A percentile compares a stretch with the other conserved stretches of the same genome.
Conservation (phyloP, 352 stramenopile genomes). For the Peronospora belbahrii region DNA sequence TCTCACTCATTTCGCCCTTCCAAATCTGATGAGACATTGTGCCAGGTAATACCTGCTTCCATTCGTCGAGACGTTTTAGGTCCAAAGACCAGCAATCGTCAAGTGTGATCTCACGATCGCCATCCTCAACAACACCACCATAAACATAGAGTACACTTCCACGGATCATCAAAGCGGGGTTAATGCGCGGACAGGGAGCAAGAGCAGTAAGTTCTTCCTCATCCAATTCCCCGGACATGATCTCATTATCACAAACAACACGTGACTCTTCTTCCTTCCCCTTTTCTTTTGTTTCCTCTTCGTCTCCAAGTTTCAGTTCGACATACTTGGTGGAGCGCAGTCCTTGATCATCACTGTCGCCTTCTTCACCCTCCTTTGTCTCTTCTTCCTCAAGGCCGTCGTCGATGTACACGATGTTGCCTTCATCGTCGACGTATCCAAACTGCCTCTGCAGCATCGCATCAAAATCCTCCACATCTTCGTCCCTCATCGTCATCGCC, state of each 20-base stretch:
- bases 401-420: slow-evolving; percentile 93
- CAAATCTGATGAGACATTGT: slow-evolving; percentile 92
- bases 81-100: slow-evolving; percentile 94
- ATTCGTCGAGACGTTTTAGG: slow-evolving; percentile 90
- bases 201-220: slow-evolving; percentile 22
- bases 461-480: slow-evolving; percentile 79
- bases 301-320: slow-evolving; percentile 19
- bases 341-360: slow-evolving; percentile 6
- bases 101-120: slow-evolving; percentile 92
- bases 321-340: slow-evolving; percentile 1
- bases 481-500: slow-evolving; percentile 51
- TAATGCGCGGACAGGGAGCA: slow-evolving; percentile 77
- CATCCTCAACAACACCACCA: slow-evolving; percentile 90
- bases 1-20: slow-evolving; percentile 80
- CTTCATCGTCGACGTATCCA: slow-evolving; percentile 91
- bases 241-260: slow-evolving; percentile 13
- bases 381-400: slow-evolving; percentile 81
- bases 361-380: slow-evolving; percentile 36
- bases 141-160: slow-evolving; percentile 90
- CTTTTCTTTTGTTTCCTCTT: slow-evolving; percentile 33
- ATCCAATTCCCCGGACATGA: slow-evolving; percentile 12
- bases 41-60: slow-evolving; percentile 87
- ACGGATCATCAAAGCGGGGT: slow-evolving; percentile 79
- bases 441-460: slow-evolving; percentile 90
- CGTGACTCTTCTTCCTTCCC: slow-evolving; percentile 33